Conservation (phyloP, 352 stramenopile species). For the Phytopythium montanum region DNA sequence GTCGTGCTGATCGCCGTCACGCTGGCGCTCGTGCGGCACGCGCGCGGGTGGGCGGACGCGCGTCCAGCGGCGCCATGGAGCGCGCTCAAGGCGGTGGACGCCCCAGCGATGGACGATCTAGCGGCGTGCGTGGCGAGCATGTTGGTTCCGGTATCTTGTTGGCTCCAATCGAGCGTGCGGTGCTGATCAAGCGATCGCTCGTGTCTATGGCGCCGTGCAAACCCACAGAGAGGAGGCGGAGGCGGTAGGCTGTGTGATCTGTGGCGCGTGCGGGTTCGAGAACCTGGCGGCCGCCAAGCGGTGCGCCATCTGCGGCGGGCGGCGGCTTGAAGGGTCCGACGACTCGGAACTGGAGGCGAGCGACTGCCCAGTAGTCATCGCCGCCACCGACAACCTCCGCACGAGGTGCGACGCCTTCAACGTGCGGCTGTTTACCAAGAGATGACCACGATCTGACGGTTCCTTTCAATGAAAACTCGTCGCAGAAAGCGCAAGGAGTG, state of each 20-base stretch:
- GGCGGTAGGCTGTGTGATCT: conserved; percentile 28
- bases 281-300: conserved; percentile 41
- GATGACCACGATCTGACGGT: no score
- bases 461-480: no score
- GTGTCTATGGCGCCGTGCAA: background rate
- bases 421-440: no score
- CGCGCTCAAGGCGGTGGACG: background rate
- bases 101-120: background rate
- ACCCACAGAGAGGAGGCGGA: conserved; percentile 15
- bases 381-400: conserved; percentile 3
- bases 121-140: background rate
- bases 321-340: background rate
- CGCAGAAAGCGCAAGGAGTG: conserved; percentile 41
- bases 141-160: background rate
- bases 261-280: conserved; percentile 43
- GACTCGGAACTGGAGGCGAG: background rate
- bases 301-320: conserved; percentile 21
- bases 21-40: conserved; percentile 14
- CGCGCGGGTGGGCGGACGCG: background rate
- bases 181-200: background rate
- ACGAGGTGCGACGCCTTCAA: conserved; percentile 1
- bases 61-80: background rate
- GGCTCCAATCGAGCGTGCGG: background rate
- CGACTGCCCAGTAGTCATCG: conserved; percentile 2
- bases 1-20: conserved; percentile 21